A percentile compares a stretch with the other conserved stretches of the same genome.
Evolutionary conservation across 352 stramenopile genomes (phyloP).

Genomic region (Phytophthora pisi): DNA sequence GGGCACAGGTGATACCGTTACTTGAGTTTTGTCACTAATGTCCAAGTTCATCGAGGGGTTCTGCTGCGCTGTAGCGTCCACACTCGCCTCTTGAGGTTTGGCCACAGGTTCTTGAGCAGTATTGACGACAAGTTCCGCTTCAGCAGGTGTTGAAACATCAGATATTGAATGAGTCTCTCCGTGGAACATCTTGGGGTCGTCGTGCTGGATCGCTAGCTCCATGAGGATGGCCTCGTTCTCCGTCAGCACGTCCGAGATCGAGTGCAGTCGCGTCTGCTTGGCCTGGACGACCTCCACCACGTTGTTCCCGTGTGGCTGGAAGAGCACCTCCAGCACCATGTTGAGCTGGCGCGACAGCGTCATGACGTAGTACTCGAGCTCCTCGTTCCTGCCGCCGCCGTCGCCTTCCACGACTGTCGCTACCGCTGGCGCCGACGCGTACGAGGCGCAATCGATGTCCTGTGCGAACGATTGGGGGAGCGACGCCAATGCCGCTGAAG

Average conservation of each 20-base stretch:
- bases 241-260: conserved; percentile 60
- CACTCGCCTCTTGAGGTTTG: not conserved
- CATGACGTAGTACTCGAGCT: conserved; percentile 67
- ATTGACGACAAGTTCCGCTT: not conserved
- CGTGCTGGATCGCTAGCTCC: conserved; percentile 33
- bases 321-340: conserved; percentile 64
- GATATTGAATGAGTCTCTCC: not conserved
- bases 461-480: conserved; percentile 1
- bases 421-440: not conserved
- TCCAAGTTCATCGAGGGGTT: not conserved
- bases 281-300: conserved; percentile 35
- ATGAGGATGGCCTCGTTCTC: conserved; percentile 70
- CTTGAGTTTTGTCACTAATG: not conserved
- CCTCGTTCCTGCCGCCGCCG: conserved; percentile 30
- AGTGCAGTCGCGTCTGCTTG: conserved; percentile 45
- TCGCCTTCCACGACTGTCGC: conserved; percentile 14
- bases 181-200: conserved; percentile 6
- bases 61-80: not conserved
- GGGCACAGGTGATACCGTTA: not conserved
- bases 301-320: conserved; percentile 42
- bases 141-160: not conserved
- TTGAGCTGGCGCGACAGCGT: conserved; percentile 65
- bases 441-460: not conserved
- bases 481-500: conserved; percentile 20
- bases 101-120: not conserved